Evolutionary conservation across 768 basidiomycete species (phyloP).

Genomic region (Clavulina sp.): DNA sequence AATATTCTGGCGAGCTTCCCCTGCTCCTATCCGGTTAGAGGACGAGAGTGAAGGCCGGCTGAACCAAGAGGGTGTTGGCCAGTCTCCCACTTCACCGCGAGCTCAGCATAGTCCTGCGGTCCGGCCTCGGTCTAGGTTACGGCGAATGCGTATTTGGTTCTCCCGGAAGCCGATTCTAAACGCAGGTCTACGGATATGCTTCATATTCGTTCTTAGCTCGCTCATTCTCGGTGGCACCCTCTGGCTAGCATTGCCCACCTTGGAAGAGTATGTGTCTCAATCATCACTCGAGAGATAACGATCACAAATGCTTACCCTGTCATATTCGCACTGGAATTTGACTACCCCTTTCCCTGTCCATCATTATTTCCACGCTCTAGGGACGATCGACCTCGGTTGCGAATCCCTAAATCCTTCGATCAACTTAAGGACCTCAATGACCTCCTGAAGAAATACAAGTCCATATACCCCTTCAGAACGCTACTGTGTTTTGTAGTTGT

Average conservation of each 20-base stretch:
- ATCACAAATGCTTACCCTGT: not conserved
- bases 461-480: conserved; percentile 72
- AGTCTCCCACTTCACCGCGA: too few species aligned
- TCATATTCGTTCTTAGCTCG: conserved; percentile 55
- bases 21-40: too few species aligned
- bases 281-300: too few species aligned
- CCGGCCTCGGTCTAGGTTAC: too few species aligned
- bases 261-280: conserved; percentile 48
- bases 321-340: conserved; percentile 1
- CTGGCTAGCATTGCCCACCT: conserved; percentile 62
- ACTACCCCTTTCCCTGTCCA: conserved; percentile 6
- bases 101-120: too few species aligned
- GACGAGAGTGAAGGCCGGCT: too few species aligned
- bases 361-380: conserved; percentile 23
- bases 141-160: not conserved
- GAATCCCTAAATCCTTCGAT: conserved; percentile 74
- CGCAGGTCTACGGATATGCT: conserved; percentile 70
- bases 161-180: conserved; percentile 45
- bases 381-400: conserved; percentile 55
- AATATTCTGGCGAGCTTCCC: too few species aligned
- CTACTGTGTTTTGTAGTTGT: conserved; percentile 74
- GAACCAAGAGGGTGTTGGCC: too few species aligned
- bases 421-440: conserved; percentile 73
- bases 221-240: conserved; percentile 55
- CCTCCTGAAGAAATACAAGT: conserved; percentile 81